A percentile compares a stretch with the other conserved stretches of the same genome.
Conservation (phyloP, 108 stramenopile genomes). For the Cylindrotheca closterium region DNA sequence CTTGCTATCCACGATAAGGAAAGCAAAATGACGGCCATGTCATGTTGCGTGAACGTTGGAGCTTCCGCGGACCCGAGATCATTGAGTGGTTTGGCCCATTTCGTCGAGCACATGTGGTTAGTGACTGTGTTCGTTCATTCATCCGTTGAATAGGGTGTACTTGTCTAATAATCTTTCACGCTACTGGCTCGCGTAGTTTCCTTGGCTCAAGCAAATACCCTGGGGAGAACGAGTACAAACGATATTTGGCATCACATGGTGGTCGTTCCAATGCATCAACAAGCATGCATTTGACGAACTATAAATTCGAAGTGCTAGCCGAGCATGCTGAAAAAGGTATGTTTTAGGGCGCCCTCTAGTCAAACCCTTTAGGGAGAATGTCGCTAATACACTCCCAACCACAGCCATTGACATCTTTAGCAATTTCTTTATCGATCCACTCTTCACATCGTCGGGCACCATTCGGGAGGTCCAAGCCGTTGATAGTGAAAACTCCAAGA, state of each 20-base stretch:
- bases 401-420: slow-evolving; percentile 80
- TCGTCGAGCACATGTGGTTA: slow-evolving; percentile 86
- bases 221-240: slow-evolving; percentile 83
- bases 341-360: too few relatives aligned
- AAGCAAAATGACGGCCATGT: slow-evolving; percentile 76
- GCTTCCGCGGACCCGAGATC: slow-evolving; percentile 72
- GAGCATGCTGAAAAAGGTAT: slow-evolving; percentile 51
- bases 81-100: slow-evolving; percentile 86
- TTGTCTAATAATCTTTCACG: background rate
- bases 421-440: slow-evolving; percentile 75
- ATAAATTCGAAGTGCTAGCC: slow-evolving; percentile 84
- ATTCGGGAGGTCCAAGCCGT: slow-evolving; percentile 85
- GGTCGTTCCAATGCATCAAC: slow-evolving; percentile 88
- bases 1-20: slow-evolving; percentile 70
- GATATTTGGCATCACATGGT: slow-evolving; percentile 65
- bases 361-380: too few relatives aligned
- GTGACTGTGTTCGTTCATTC: background rate
- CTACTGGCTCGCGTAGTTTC: slow-evolving; percentile 35
- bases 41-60: slow-evolving; percentile 64
- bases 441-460: slow-evolving; percentile 76
- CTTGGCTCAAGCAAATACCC: slow-evolving; percentile 78
- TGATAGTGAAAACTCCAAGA: slow-evolving; percentile 89
- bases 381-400: too few relatives aligned
- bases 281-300: slow-evolving; percentile 75
- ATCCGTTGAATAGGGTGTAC: background rate